These are phyloP conservation scores for Chrysanthemum lavandulifolium DNA, from an alignment of 129 eudicot species.

Conservation along the genomic window DNA sequence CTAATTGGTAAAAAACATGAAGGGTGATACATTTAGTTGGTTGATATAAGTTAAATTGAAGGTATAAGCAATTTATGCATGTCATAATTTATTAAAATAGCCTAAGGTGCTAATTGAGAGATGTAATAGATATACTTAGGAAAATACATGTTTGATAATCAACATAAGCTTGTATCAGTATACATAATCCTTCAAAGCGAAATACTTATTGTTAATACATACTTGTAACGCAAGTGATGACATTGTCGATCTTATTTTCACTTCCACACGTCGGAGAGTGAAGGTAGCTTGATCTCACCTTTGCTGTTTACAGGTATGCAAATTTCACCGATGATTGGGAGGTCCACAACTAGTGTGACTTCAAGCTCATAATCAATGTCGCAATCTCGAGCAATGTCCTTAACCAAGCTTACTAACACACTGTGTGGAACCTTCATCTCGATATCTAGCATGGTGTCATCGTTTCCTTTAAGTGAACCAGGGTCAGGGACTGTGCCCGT, in stretches of 20 bases:
- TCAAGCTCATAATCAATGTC: conserved; percentile 38
- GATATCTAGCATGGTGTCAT: conserved; percentile 22
- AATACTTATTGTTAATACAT: conserved; percentile 2
- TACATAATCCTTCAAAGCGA: not conserved
- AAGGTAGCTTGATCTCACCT: conserved; percentile 40
- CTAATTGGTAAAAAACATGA: too few relatives aligned
- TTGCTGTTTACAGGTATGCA: conserved; percentile 23
- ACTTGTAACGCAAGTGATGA: not conserved
- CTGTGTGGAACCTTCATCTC: conserved; percentile 34
- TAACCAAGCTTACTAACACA: conserved; percentile 26
- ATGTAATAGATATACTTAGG: too few relatives aligned
- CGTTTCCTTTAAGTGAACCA: conserved; percentile 24
- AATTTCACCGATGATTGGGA: conserved; percentile 29
- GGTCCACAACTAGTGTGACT: conserved; percentile 26
- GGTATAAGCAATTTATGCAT: too few relatives aligned
- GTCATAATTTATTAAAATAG: too few relatives aligned
- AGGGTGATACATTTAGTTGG: too few relatives aligned
- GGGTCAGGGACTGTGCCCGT: conserved; percentile 31
- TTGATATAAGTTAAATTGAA: too few relatives aligned
- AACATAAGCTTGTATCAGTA: not conserved
- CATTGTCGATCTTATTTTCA: conserved; percentile 2
- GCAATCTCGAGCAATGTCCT: conserved; percentile 34
- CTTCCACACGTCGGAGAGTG: conserved; percentile 12
- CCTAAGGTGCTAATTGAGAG: too few relatives aligned
- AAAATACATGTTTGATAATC: not conserved